Base-by-base conservation (phyloP, 1,284 basidiomycete genomes). In the Mycena sp. region DNA sequence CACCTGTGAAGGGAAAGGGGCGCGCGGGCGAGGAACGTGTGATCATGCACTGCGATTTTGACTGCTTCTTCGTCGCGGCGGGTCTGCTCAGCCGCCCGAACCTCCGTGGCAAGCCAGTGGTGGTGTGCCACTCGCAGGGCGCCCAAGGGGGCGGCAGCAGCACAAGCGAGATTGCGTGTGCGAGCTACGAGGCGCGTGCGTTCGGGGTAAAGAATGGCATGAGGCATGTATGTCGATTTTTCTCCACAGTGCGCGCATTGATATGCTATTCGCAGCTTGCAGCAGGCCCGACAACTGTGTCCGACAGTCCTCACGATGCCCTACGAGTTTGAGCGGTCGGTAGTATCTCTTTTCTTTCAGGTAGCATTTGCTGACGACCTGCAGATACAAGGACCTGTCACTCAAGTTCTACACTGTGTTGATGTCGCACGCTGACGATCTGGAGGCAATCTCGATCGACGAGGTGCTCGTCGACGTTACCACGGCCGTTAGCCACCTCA, bases 61-160 rank as follows among this genome's bases (percentile, higher is more conserved):
- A 99, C 74, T 95, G 92, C 71, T 99, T 99, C 83, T 99, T 99
- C 73, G 96, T 98, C 12, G 90, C 93, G 1, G 95, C 91, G n/a
- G 94, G 95, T 0, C 76, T 97, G 48, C 82, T 93, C 3, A 86
- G 84, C 56, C 81, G 93, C 0, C 93, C 94, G 0, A 84, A 96
- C 62, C 76, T 97, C 41, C 87, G 86, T 54, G 94, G 94, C 1
- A 93, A 93, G 73, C 94, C 97, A 0, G 90, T 92, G 2, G 96
- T 96, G 0, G 98, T 99, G 0, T 99, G 97, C 73, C 97, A 99
- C 79, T 95, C 95, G 3, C 90, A 94, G 69, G 91, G 89, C 0
- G 78, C 72, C 11, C 87, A 87, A 61, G 91, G 88, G 5, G 88
- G 88, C 12, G 79, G 76, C 26, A 83, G 85, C 4, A 96, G 93